A percentile compares a stretch with the other conserved stretches of the same genome.
These are phyloP conservation scores for Agarophyton chilense DNA, from an alignment of 23 red algal genomes.

Conservation along the genomic window DNA sequence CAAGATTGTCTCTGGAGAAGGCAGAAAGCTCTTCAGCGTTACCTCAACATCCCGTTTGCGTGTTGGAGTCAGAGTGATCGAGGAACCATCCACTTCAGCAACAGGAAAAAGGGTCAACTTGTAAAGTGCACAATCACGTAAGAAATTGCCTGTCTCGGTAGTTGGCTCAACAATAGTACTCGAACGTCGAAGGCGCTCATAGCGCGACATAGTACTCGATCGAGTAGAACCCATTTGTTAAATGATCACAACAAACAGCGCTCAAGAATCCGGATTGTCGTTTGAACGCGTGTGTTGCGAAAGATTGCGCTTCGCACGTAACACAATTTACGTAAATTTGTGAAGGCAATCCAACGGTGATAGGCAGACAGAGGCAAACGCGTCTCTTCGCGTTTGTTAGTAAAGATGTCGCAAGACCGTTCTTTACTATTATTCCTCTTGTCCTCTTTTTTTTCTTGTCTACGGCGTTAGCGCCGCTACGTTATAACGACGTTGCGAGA, in stretches of 20 bases:
- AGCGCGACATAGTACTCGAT: background rate
- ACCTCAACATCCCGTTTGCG: background rate
- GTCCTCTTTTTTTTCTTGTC: too few relatives aligned
- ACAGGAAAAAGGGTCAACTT: background rate
- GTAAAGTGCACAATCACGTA: background rate
- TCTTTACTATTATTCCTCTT: background rate
- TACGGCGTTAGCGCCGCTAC: too few relatives aligned
- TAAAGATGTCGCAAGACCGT: background rate
- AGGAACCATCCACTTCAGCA: background rate
- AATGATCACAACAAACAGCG: slow-evolving; percentile 1
- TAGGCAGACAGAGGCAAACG: background rate
- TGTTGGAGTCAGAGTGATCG: background rate
- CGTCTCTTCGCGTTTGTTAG: too few relatives aligned
- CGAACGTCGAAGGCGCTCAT: background rate
- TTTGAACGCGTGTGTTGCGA: background rate
- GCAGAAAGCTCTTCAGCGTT: background rate
- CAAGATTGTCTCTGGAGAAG: background rate
- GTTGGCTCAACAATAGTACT: background rate
- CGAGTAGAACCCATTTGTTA: background rate
- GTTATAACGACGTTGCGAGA: too few relatives aligned
- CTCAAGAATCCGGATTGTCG: slow-evolving; percentile 16
- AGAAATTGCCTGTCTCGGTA: background rate
- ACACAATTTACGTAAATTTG: background rate
- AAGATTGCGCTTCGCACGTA: background rate
- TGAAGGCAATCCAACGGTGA: background rate